Conservation (phyloP, 1,139 yeast genomes). For the Suzukiozyma palmioleophila region DNA sequence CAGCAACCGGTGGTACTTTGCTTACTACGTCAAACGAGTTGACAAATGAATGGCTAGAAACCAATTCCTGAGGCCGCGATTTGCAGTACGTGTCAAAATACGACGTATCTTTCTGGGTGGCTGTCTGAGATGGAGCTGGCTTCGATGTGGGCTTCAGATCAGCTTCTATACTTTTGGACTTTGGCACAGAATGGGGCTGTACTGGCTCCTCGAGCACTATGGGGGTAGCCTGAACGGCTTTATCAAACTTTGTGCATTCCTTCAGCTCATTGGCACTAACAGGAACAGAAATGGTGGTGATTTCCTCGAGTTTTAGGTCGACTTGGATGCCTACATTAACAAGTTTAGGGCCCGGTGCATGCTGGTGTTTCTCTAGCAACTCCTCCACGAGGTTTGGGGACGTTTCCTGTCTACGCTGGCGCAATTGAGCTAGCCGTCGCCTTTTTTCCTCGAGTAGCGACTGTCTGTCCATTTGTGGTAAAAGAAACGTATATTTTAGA, state of each 20-base stretch:
- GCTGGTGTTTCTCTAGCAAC: conserved; percentile 7
- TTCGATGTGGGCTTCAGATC: background rate
- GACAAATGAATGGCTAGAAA: background rate
- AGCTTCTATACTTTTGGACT: background rate
- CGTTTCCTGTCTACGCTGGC: conserved; percentile 25
- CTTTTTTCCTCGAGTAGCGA: conserved; percentile 38
- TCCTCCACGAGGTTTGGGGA: conserved; percentile 7
- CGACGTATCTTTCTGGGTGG: background rate
- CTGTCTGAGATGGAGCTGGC: background rate
- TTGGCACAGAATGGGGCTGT: background rate
- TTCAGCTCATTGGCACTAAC: conserved; percentile 5
- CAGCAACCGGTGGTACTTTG: background rate
- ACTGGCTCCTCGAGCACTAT: background rate
- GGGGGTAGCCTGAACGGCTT: conserved; percentile 25
- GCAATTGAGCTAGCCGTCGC: conserved; percentile 37
- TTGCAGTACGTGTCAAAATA: background rate
- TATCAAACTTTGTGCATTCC: conserved; percentile 24
- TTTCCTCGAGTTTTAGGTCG: conserved; percentile 1
- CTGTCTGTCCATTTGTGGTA: conserved; percentile 30
- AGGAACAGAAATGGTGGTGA: conserved; percentile 4
- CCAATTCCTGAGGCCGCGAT: background rate
- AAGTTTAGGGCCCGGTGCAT: conserved; percentile 3
- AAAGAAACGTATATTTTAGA: too few relatives aligned
- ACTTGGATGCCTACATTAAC: conserved; percentile 11
- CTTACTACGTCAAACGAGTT: too few relatives aligned